Evolutionary conservation across 768 basidiomycete species (phyloP), one percentile per base, ranked within the genome.

Genomic region (Chalciporus pseudorubinellus): DNA sequence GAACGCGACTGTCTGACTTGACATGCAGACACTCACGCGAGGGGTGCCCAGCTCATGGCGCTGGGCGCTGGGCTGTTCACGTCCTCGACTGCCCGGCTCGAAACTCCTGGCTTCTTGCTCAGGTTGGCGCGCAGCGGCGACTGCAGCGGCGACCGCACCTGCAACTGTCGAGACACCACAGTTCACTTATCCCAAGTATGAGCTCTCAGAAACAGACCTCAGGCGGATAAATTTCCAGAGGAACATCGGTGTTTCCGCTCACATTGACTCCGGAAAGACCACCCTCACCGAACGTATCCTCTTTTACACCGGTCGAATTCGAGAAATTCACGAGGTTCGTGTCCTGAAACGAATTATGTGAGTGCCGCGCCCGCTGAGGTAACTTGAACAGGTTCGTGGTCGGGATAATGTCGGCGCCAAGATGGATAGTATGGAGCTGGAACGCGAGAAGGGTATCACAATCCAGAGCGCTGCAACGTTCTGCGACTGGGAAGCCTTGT

Each of bases 371-470:
- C n/a, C 36, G 3, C 39, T 45, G 14, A 52, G 20, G 39, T 39
- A 7, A 14, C 14, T 10, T 16, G 14, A 36, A 12, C 61, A 92
- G 89, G 92, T 95, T 54, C 80, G 97, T 53, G 97, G 97, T 39
- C 81, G 89, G 48, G 97, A 99, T 69, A 85, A 87, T 24, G 94
- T 98, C 18, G 97, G 97, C 46, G 97, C 97, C 8, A 99, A 99
- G 77, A 99, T 99, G 97, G 97, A 99, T 70, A 92, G 88, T 60
- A 99, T 99, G 97, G 97, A 99, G 56, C 77, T 99, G 4, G 97
- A 99, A 69, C 79, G 95, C 42, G 97, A 98, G 72, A 98, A 99
- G 74, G 97, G 97, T 34, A 99, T 99, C 62, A 99, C 97, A 29
- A 99, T 99, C 56, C 97, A 99, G 71, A 94, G 91, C 62, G 97